phyloP scores from a whole-genome alignment of 2,329 filamentous ascomycete genomes.

The Fusarium mangiferae region DNA sequence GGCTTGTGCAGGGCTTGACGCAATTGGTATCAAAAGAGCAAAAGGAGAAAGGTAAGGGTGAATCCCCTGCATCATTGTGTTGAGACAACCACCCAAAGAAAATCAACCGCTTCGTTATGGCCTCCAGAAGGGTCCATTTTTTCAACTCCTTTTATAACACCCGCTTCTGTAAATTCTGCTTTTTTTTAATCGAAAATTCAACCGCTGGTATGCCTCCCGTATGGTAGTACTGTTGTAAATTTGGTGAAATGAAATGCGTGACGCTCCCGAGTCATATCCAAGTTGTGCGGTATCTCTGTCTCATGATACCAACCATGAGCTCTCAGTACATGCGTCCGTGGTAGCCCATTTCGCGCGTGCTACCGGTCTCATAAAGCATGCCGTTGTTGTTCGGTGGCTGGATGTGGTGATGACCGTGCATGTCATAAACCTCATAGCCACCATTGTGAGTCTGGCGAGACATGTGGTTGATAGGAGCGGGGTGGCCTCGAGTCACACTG shows the following conservation, averaged over 20 bases:
- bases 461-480: conserved; percentile 42
- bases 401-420: conserved; percentile 49
- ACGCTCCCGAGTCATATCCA: conserved; percentile 14
- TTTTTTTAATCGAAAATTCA: conserved; percentile 20
- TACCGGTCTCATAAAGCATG: conserved; percentile 58
- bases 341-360: conserved; percentile 54
- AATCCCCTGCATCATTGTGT: conserved; percentile 32
- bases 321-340: conserved; percentile 58
- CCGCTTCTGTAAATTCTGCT: conserved; percentile 21
- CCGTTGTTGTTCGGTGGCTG: conserved; percentile 40
- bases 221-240: conserved; percentile 32
- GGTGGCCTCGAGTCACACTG: conserved; percentile 46
- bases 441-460: conserved; percentile 46
- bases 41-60: conserved; percentile 16
- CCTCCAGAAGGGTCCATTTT: conserved; percentile 9
- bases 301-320: background rate
- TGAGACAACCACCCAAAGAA: conserved; percentile 42
- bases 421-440: conserved; percentile 59
- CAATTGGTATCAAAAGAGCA: conserved; percentile 38
- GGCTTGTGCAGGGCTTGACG: conserved; percentile 5
- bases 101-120: conserved; percentile 18
- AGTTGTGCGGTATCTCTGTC: conserved; percentile 6
- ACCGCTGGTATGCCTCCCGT: conserved; percentile 36
- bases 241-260: conserved; percentile 17
- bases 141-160: conserved; percentile 34